These are phyloP conservation scores for Cucumis hystrix DNA, from an alignment of 306 rosid genomes.

Conservation along the genomic window DNA sequence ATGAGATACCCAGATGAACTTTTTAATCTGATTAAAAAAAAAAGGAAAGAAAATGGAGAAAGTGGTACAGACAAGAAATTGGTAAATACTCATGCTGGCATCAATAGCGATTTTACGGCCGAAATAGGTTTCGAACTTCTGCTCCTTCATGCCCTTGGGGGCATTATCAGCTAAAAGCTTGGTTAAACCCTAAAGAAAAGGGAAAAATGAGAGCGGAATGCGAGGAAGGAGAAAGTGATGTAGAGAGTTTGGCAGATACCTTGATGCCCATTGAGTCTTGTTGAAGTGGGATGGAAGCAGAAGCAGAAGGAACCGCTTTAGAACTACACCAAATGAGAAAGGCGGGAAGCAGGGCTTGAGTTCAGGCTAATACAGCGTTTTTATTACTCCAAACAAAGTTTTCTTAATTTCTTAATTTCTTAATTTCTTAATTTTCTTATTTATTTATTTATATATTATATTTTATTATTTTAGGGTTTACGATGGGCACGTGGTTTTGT, in stretches of 20 bases:
- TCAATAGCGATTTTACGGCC: conserved; percentile 94
- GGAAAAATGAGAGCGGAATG: not conserved
- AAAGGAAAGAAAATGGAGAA: not conserved
- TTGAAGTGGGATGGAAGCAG: not conserved
- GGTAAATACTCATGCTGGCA: conserved; percentile 99
- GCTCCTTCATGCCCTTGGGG: conserved; percentile 84
- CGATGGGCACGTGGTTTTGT: too few species aligned
- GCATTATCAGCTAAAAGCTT: conserved; percentile 96
- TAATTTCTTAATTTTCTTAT: too few species aligned
- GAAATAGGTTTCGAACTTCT: conserved; percentile 80
- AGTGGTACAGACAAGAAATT: conserved; percentile 50
- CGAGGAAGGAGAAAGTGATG: not conserved
- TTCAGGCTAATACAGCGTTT: too few species aligned
- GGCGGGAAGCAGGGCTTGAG: conserved; percentile 1
- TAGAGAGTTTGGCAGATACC: conserved; percentile 24
- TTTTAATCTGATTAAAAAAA: not conserved
- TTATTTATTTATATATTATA: too few species aligned
- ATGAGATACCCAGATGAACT: not conserved
- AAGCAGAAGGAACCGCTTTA: not conserved
- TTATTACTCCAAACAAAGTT: too few species aligned
- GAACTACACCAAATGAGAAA: not conserved
- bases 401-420: too few species aligned
- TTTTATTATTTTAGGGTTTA: too few species aligned
- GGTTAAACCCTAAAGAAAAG: conserved; percentile 74
- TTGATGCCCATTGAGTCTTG: conserved; percentile 50